Evolutionary conservation across 352 stramenopile genomes (phyloP), one percentile per base, ranked within the genome.

Genomic region (Blastocystis sp.): DNA sequence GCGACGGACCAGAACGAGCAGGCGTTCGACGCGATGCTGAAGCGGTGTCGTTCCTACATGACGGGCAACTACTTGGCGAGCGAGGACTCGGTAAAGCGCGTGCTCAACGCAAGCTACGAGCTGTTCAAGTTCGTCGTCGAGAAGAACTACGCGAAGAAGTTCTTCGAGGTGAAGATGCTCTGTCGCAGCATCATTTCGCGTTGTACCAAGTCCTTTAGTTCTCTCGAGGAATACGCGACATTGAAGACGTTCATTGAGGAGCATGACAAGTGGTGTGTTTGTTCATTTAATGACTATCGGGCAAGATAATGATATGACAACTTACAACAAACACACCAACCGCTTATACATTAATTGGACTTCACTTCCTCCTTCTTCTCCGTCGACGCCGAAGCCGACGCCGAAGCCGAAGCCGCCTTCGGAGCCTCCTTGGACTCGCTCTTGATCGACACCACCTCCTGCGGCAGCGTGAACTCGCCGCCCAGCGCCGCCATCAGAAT

Each of bases 401-500:
- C n/a, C n/a, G n/a, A n/a, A n/a, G 32, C 51, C 32, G 18, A 59
- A 59, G n/a, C 32, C 51, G 51, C 7, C 51, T 59, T 59, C 32
- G 57, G 57, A 69, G 57, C 38, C 38, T 69, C 57, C 38, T 32
- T 69, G 18, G n/a, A 34, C 4, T 81, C 48, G 16, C 34, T 51
- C 44, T 46, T 64, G 14, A 81, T 54, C n/a, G 40, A 63, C 34
- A 81, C 69, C 69, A 81, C 69, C 36, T 81, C 69, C 24, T 29
- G 8, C 3, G 69, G 69, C n/a, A 81, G 42, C 63, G 76, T 85
- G 46, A 85, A 85, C 18, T 85, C 63, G 32, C 75, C 75, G 44
- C 75, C 75, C 63, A 85, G 40, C 44, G 75, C 57, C 34, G 57
- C 57, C 27, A 92, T 88, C 65, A 98, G 89, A 53, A 98, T 92